A percentile compares a stretch with the other conserved stretches of the same genome.
These are phyloP conservation scores for Magnolia changhungtana DNA, from an alignment of 164 flowering plant genomes.

Conservation along the genomic window DNA sequence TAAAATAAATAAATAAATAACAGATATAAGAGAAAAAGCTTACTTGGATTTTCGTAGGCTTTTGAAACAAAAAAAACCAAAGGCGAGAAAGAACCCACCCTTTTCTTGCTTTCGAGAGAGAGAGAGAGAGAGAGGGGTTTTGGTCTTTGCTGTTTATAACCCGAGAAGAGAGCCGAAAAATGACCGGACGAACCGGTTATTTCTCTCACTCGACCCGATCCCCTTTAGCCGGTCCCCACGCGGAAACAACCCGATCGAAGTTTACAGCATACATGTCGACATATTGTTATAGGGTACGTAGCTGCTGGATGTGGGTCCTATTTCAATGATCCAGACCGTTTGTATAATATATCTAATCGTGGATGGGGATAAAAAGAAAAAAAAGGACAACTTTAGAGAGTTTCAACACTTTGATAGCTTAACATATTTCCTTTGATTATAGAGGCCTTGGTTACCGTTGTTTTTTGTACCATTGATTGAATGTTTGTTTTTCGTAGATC, in stretches of 20 bases:
- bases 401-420: neutral
- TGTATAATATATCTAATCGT: neutral
- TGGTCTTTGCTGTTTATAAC: slow-evolving; percentile 19
- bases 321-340: neutral
- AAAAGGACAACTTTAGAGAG: too few species aligned
- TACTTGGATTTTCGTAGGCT: neutral
- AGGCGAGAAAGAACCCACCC: neutral
- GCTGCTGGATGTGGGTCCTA: neutral
- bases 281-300: neutral
- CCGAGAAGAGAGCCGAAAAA: slow-evolving; percentile 15
- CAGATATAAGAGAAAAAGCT: neutral
- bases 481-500: too few species aligned
- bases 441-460: neutral
- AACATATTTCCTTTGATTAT: neutral
- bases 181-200: slow-evolving; percentile 60
- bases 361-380: too few species aligned
- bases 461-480: too few species aligned
- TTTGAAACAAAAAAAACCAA: neutral
- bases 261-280: neutral
- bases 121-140: slow-evolving; percentile 18
- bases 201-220: neutral
- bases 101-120: neutral
- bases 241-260: slow-evolving; percentile 18
- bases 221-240: neutral
- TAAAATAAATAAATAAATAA: neutral